Evolutionary conservation across 129 eudicot species (phyloP), one percentile per base, ranked within the genome.

Genomic region (Flaveria ramosissima): DNA sequence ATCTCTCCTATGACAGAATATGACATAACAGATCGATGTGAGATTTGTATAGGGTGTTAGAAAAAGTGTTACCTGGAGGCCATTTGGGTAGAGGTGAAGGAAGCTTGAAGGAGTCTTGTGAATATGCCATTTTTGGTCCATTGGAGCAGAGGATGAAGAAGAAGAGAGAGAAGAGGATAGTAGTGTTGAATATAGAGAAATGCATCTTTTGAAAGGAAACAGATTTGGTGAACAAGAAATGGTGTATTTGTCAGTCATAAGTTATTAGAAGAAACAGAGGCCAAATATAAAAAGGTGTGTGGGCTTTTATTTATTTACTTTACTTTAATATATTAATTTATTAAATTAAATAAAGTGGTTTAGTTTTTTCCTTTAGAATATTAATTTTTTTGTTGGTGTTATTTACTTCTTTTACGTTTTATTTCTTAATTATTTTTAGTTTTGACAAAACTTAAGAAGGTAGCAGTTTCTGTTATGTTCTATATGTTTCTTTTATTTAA

Each of bases 21-120:
- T 11, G 2, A 11, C 53, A 13, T 48, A 48, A 48, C 6, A 13
- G 6, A 48, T 3, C 17, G 3, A 48, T 14, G 48, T 45, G 14
- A 8, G 48, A 45, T 45, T 45, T 48, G 17, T 32, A 0, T 32
- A 13, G 1, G 5, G 14, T 13, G 16, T 43, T 12, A 10, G 6
- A 12, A 2, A 12, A 14, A 11, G 6, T 2, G 6, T 13, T 48
- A 48, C 53, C n/a, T 48, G 17, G 53, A 4, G 53, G 17, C 96
- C 91, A 87, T 15, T 70, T 42, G 66, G 97, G 92, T 55, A 88
- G 30, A 32, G 92, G 88, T 74, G 97, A 84, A 50, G 97, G 96
- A 59, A 89, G 86, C 41, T 68, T 81, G 82, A 89, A 92, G 57
- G 95, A 42, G 52, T 42, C 50, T 11, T 65, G 62, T 43, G 83